Evolutionary conservation across 331 rosid species (phyloP).

Genomic region (Quercus lobata): DNA sequence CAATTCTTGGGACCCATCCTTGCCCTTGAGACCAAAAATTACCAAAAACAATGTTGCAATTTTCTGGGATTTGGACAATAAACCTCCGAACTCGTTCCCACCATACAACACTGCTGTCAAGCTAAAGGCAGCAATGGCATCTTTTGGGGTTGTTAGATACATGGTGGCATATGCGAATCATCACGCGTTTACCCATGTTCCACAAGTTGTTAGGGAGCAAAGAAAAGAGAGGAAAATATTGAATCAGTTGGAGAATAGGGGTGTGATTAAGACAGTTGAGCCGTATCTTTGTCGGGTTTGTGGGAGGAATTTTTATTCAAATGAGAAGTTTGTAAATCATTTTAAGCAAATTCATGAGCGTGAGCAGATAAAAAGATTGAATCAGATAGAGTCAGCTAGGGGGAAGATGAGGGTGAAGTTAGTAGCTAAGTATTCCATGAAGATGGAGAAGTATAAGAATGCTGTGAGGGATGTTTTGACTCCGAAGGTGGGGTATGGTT

Average conservation of each 20-base stretch:
- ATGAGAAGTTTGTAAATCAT: constrained; percentile 75
- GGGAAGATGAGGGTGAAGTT: constrained; percentile 70
- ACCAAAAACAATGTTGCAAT: constrained; percentile 47
- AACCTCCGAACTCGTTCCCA: constrained; percentile 64
- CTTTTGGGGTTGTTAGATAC: constrained; percentile 60
- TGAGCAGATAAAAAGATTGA: constrained; percentile 67
- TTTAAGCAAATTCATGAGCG: constrained; percentile 72
- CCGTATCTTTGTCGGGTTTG: constrained; percentile 66
- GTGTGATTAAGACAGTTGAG: constrained; percentile 46
- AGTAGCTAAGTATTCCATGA: constrained; percentile 76
- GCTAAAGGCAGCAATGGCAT: constrained; percentile 61
- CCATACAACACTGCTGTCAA: constrained; percentile 69
- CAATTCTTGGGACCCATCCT: constrained; percentile 7
- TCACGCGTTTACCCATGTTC: constrained; percentile 46
- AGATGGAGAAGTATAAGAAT: constrained; percentile 75
- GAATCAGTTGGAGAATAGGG: constrained; percentile 51
- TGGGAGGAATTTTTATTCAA: constrained; percentile 58
- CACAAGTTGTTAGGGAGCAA: constrained; percentile 39
- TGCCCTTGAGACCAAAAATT: constrained; percentile 13
- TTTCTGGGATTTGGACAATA: constrained; percentile 87
- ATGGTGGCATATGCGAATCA: constrained; percentile 70
- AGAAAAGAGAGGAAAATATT: constrained; percentile 44
- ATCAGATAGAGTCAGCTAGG: constrained; percentile 64
- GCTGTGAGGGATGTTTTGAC: constrained; percentile 51
- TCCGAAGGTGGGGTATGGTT: constrained; percentile 56